Base-by-base conservation (phyloP, 192 early-diverging fungal species). In the Chytriomyces sp. region DNA sequence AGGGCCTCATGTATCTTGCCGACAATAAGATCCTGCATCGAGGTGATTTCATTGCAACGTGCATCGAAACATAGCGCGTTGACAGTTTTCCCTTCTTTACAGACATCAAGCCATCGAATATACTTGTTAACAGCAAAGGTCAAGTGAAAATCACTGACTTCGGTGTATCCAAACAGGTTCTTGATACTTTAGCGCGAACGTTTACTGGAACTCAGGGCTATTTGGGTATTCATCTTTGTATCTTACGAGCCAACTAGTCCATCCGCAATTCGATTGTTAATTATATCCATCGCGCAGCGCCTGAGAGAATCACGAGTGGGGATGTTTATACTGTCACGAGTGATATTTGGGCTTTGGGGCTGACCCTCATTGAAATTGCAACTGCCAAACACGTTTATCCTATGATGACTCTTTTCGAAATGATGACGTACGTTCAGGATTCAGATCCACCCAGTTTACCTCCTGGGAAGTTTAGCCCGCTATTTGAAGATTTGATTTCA, bases 91-190 rank as follows among this genome's bases (percentile, higher is more conserved):
- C 18, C 59, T 18, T 45, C 23, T 10, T 16, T 16, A 64, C 72
- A 96, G 98, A 99, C 77, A 90, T 99, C 80, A 99, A 99, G 84
- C 98, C 98, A 8, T 96, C 95, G 44, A 99, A 99, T 81, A 97
- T 99, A 73, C 80, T 99, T 63, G 86, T 98, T 7, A 95, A 97
- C 43, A 88, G 89, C 59, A 81, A 85, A 6, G 98, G 98, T 18
- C 88, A 94, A 74, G 92, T 99, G 77, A 99, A 99, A 78, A 89
- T 99, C 43, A 96, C 94, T 65, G 97, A 99, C 82, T 97, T 99
- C 85, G 97, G 97, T 43, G 98, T 99, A 6, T 94, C 92, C 7
- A 94, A 94, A 9, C 91, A 97, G 81, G 79, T 96, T 45, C 91
- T 94, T 60, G 92, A 97, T 67, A 94, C 95, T 10, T 72, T 83